phyloP scores from a whole-genome alignment of 257 asterid species.

The Nicotiana sylvestris region DNA sequence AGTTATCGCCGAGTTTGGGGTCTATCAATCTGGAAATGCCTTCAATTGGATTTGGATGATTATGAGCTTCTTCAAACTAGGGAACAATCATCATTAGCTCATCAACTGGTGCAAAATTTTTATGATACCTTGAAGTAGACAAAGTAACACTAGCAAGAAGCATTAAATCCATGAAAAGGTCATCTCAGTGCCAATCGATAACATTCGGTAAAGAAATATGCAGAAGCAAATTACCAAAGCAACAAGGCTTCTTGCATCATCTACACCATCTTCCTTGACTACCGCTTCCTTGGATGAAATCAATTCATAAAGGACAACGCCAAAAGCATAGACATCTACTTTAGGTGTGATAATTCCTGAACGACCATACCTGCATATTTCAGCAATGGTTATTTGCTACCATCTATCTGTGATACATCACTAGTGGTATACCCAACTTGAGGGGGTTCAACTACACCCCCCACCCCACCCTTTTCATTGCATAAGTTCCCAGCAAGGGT shows the following conservation, averaged over 20 bases:
- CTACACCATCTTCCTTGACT: constrained; percentile 42
- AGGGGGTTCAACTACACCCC: background rate
- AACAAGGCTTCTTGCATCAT: constrained; percentile 87
- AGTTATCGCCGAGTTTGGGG: constrained; percentile 67
- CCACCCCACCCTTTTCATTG: background rate
- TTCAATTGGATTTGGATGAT: constrained; percentile 46
- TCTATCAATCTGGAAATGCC: constrained; percentile 54
- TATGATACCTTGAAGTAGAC: background rate
- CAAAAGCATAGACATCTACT: constrained; percentile 90
- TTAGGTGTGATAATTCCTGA: constrained; percentile 82
- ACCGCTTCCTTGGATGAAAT: constrained; percentile 89
- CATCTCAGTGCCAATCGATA: background rate
- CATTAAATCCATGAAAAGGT: background rate
- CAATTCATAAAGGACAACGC: constrained; percentile 80
- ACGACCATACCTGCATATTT: constrained; percentile 71
- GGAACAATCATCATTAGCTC: background rate
- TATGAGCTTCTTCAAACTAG: constrained; percentile 78
- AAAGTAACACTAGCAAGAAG: background rate
- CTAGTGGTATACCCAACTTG: background rate
- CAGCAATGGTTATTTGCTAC: background rate
- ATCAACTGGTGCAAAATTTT: background rate
- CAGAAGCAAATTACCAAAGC: constrained; percentile 44
- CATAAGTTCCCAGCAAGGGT: background rate
- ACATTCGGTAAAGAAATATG: background rate
- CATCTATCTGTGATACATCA: background rate